Evolutionary conservation across 164 flowering plant species (phyloP).

Genomic region (Malania oleifera): DNA sequence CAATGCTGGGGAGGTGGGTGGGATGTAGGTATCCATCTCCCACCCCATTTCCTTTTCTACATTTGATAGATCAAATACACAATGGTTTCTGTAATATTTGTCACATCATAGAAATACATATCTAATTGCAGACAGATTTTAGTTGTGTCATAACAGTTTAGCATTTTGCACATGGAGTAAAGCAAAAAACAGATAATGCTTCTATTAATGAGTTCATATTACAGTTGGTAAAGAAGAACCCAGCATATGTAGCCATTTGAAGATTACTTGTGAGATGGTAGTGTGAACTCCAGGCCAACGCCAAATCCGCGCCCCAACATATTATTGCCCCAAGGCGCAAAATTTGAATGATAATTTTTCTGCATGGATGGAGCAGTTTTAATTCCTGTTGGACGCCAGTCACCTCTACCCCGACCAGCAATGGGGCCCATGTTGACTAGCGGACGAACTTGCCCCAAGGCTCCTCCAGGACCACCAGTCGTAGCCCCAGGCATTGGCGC

Average conservation of each 20-base stretch:
- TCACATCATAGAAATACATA: no score
- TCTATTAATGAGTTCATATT: no score
- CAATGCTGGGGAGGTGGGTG: no score
- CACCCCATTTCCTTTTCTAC: no score
- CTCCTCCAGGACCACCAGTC: constrained; percentile 46
- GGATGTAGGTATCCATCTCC: no score
- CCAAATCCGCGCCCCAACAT: constrained; percentile 71
- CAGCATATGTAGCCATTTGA: constrained; percentile 6
- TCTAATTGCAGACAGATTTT: no score
- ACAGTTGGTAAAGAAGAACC: no score
- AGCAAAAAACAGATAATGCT: no score
- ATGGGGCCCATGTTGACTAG: constrained; percentile 31
- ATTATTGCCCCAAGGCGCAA: constrained; percentile 59
- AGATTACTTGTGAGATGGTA: constrained; percentile 94
- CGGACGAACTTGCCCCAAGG: constrained; percentile 79
- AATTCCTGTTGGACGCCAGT: constrained; percentile 59
- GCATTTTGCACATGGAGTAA: no score
- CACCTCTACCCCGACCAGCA: constrained; percentile 70
- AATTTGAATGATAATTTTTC: constrained; percentile 65
- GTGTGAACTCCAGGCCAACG: constrained; percentile 85
- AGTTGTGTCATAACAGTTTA: no score
- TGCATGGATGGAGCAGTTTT: constrained; percentile 47
- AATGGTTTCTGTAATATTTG: no score
- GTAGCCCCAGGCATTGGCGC: constrained; percentile 55
- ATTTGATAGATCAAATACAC: no score